These are phyloP conservation scores for Neurospora tetraspora DNA, from an alignment of 495 filamentous ascomycete genomes.

Conservation along the genomic window DNA sequence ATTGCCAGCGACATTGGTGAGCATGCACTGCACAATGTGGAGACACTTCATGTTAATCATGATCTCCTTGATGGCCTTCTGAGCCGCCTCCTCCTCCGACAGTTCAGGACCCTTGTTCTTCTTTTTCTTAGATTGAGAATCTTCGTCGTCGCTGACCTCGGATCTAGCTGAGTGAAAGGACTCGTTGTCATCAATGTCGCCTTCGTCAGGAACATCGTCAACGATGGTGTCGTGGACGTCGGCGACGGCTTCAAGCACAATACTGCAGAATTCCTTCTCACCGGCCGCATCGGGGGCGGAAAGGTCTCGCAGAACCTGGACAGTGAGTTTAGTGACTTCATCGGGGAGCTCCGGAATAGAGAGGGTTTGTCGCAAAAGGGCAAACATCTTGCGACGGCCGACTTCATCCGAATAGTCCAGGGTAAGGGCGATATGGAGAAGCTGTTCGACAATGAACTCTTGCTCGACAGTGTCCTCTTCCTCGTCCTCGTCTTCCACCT, in stretches of 20 bases:
- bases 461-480: constrained; percentile 75
- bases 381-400: constrained; percentile 89
- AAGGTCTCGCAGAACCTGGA: constrained; percentile 71
- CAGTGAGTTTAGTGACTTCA: constrained; percentile 77
- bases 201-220: constrained; percentile 34
- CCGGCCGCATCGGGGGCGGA: constrained; percentile 68
- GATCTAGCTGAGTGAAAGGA: constrained; percentile 88
- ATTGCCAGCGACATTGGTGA: constrained; percentile 77
- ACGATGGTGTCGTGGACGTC: constrained; percentile 90
- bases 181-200: constrained; percentile 59
- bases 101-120: constrained; percentile 40
- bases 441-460: constrained; percentile 90
- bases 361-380: constrained; percentile 72
- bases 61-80: constrained; percentile 77
- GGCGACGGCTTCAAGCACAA: constrained; percentile 86
- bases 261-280: constrained; percentile 86
- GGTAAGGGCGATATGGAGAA: constrained; percentile 83
- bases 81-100: constrained; percentile 64
- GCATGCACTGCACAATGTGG: constrained; percentile 94
- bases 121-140: constrained; percentile 41
- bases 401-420: constrained; percentile 94
- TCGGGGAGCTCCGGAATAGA: constrained; percentile 83
- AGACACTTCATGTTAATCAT: constrained; percentile 97
- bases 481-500: constrained; percentile 47
- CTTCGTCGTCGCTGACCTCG: constrained; percentile 57